Conservation (phyloP, 1,284 basidiomycete species). For the Heterobasidion occidentale region DNA sequence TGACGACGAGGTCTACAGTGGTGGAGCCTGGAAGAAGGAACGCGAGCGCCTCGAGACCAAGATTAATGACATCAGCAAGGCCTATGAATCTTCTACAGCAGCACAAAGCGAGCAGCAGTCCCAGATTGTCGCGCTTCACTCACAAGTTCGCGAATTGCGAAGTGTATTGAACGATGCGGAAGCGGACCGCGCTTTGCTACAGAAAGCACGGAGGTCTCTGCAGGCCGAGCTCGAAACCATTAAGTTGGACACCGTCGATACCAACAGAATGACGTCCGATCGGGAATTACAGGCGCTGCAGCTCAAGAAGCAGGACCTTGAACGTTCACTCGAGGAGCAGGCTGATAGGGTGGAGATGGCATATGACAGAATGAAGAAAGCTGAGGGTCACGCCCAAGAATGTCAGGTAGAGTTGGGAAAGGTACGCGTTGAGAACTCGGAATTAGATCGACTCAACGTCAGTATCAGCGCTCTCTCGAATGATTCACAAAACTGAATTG, state of each 20-base stretch:
- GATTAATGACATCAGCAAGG: slow-evolving; percentile 68
- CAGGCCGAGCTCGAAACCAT: slow-evolving; percentile 77
- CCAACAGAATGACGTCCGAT: slow-evolving; percentile 64
- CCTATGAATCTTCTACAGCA: slow-evolving; percentile 67
- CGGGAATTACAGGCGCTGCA: slow-evolving; percentile 68
- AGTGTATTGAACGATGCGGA: slow-evolving; percentile 78
- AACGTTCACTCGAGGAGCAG: slow-evolving; percentile 73
- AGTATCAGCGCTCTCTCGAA: slow-evolving; percentile 18
- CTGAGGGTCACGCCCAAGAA: slow-evolving; percentile 68
- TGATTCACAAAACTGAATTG: slow-evolving; percentile 3
- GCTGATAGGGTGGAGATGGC: slow-evolving; percentile 66
- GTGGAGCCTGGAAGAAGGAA: slow-evolving; percentile 79
- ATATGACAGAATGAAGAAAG: slow-evolving; percentile 73
- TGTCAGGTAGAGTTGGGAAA: slow-evolving; percentile 70
- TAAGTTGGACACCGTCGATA: slow-evolving; percentile 67
- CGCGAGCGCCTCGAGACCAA: slow-evolving; percentile 80
- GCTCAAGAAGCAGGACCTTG: slow-evolving; percentile 74
- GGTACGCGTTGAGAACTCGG: slow-evolving; percentile 69
- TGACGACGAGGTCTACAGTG: slow-evolving; percentile 73
- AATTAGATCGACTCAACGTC: slow-evolving; percentile 72
- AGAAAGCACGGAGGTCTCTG: slow-evolving; percentile 75
- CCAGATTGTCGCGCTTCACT: slow-evolving; percentile 76
- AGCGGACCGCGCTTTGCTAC: slow-evolving; percentile 68
- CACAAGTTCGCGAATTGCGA: slow-evolving; percentile 79
- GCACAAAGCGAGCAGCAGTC: slow-evolving; percentile 75